Percentiles rank a stretch among this genome's conserved stretches.
Conservation (phyloP, 257 asterid genomes). For the Solanum lycopersicoides region DNA sequence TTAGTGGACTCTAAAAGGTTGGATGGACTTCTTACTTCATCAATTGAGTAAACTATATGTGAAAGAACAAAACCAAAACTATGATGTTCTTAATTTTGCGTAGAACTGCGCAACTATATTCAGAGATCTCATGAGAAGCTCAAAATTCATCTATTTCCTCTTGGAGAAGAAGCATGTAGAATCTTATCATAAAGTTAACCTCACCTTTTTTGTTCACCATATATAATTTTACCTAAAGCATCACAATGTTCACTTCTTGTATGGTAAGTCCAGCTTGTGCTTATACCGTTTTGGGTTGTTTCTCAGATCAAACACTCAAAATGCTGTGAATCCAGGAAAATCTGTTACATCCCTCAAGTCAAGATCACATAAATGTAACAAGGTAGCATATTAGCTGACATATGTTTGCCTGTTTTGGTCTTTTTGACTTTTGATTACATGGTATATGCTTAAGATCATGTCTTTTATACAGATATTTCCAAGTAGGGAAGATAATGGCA, state of each 20-base stretch:
- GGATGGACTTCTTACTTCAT: not conserved
- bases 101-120: not conserved
- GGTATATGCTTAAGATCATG: not conserved
- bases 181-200: not conserved
- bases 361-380: slow-evolving; percentile 1
- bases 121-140: not conserved
- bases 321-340: slow-evolving; percentile 14
- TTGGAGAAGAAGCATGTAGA: not conserved
- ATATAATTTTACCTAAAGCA: not conserved
- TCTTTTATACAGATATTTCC: slow-evolving; percentile 20
- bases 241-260: not conserved
- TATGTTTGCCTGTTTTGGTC: not conserved
- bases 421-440: not conserved
- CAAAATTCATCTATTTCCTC: not conserved
- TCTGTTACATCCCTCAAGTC: slow-evolving; percentile 5
- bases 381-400: slow-evolving; percentile 11
- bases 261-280: not conserved
- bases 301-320: slow-evolving; percentile 20
- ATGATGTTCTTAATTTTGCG: not conserved
- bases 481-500: slow-evolving; percentile 7
- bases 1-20: slow-evolving; percentile 25
- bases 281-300: slow-evolving; percentile 1
- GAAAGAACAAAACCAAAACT: not conserved
- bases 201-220: not conserved
- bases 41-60: not conserved